These are phyloP conservation scores for Phytopythium sindhum DNA, from an alignment of 352 stramenopile species.

Conservation along the genomic window DNA sequence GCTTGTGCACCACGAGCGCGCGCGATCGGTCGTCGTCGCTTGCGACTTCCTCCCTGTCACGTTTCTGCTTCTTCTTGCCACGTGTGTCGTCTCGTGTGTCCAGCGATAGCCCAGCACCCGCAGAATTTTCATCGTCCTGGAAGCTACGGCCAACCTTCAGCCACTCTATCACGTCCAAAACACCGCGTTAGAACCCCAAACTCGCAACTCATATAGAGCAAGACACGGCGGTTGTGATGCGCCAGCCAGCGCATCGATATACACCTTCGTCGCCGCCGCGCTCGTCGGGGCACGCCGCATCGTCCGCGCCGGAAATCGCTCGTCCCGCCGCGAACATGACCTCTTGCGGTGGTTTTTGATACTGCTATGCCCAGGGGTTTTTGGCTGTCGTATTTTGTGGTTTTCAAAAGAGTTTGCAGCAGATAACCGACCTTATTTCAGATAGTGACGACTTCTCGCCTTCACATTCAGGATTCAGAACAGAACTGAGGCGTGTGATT, in stretches of 20 bases:
- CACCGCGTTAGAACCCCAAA: neutral
- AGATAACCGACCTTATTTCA: too few relatives aligned
- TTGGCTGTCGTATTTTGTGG: too few relatives aligned
- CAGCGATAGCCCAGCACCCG: neutral
- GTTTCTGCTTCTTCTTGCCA: neutral
- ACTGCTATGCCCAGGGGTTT: too few relatives aligned
- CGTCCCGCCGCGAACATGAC: constrained; percentile 29
- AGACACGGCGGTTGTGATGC: neutral
- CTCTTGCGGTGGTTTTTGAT: neutral
- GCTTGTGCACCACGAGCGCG: constrained; percentile 30
- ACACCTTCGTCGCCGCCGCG: constrained; percentile 2
- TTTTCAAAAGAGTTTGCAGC: too few relatives aligned
- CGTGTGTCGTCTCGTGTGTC: neutral
- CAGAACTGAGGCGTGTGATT: constrained; percentile 6
- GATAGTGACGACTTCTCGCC: too few relatives aligned
- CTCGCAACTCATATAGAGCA: neutral
- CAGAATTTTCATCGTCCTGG: neutral
- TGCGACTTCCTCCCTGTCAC: neutral
- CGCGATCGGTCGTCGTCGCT: neutral
- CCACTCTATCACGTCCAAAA: neutral
- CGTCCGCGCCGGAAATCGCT: neutral
- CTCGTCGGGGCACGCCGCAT: neutral
- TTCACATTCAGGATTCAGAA: constrained; percentile 7
- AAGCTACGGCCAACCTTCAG: constrained; percentile 25
- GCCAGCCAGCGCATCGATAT: neutral